Conservation (phyloP, 2,329 filamentous ascomycete species). For the Phyllosticta ampelicida region DNA sequence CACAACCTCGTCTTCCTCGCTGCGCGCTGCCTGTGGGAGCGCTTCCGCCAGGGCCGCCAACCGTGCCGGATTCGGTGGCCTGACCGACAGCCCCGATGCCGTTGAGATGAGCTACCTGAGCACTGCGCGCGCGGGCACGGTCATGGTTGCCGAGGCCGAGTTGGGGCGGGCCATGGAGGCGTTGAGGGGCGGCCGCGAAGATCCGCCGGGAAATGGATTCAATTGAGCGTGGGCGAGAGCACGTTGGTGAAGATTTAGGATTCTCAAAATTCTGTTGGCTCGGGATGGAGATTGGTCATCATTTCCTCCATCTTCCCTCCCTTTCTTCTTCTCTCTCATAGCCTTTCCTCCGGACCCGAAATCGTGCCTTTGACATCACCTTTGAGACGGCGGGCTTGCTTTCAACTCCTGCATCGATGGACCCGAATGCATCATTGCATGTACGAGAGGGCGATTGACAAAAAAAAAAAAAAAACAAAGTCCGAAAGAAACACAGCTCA, state of each 20-base stretch:
- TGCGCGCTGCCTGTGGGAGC: slow-evolving; percentile 21
- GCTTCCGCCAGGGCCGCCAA: slow-evolving; percentile 27
- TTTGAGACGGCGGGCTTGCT: too few relatives aligned
- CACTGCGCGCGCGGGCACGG: slow-evolving; percentile 78
- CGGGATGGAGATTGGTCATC: neutral
- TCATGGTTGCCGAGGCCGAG: slow-evolving; percentile 70
- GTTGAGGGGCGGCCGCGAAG: slow-evolving; percentile 33
- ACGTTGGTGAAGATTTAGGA: too few relatives aligned
- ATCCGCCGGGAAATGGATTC: neutral
- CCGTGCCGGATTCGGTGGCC: neutral
- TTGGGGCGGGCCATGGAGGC: slow-evolving; percentile 63
- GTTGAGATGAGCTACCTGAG: slow-evolving; percentile 85
- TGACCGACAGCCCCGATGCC: slow-evolving; percentile 8
- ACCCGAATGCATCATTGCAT: too few relatives aligned
- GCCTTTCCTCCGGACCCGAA: too few relatives aligned
- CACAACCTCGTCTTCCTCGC: slow-evolving; percentile 29
- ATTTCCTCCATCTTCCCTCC: too few relatives aligned
- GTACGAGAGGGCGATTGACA: too few relatives aligned
- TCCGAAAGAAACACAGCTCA: too few relatives aligned
- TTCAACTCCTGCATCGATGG: too few relatives aligned
- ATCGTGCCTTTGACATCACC: too few relatives aligned
- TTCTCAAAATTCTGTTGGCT: neutral
- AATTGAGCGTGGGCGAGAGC: neutral
- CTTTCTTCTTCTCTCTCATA: too few relatives aligned
- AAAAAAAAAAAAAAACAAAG: too few relatives aligned